These are phyloP conservation scores for Pseudozyma sp. DNA, from an alignment of 1,284 basidiomycete genomes.

Conservation along the genomic window DNA sequence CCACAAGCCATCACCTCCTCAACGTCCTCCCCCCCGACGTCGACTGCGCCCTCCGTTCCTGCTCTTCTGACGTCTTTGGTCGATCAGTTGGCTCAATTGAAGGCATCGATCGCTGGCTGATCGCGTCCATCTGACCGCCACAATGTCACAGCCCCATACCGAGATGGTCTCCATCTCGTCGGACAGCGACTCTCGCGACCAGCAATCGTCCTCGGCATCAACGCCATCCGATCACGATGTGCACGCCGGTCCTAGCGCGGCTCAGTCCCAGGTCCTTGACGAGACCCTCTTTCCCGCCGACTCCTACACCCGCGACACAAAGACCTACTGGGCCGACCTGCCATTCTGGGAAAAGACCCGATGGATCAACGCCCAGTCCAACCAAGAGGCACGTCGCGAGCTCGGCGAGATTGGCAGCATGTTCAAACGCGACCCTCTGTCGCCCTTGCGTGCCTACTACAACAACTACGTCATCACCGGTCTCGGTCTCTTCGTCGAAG, in stretches of 20 bases:
- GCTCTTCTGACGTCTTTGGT: background rate
- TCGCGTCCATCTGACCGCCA: background rate
- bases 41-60: background rate
- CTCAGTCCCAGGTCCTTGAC: slow-evolving; percentile 49
- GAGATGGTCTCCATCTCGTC: slow-evolving; percentile 22
- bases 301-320: slow-evolving; percentile 60
- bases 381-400: slow-evolving; percentile 71
- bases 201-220: slow-evolving; percentile 12
- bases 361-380: slow-evolving; percentile 71
- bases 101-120: background rate
- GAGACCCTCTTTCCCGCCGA: slow-evolving; percentile 63
- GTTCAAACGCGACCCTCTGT: slow-evolving; percentile 72
- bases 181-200: slow-evolving; percentile 11
- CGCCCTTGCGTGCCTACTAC: slow-evolving; percentile 71
- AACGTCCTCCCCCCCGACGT: background rate
- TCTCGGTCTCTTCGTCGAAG: slow-evolving; percentile 73
- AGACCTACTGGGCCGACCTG: slow-evolving; percentile 69
- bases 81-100: slow-evolving; percentile 5
- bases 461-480: slow-evolving; percentile 72
- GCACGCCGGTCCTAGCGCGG: slow-evolving; percentile 4
- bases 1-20: background rate
- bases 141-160: slow-evolving; percentile 21
- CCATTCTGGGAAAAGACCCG: slow-evolving; percentile 58
- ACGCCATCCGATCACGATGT: slow-evolving; percentile 9
- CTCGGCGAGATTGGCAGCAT: slow-evolving; percentile 70